These are phyloP conservation scores for Sutorius eximius DNA, from an alignment of 1,284 basidiomycete species.

Conservation along the genomic window DNA sequence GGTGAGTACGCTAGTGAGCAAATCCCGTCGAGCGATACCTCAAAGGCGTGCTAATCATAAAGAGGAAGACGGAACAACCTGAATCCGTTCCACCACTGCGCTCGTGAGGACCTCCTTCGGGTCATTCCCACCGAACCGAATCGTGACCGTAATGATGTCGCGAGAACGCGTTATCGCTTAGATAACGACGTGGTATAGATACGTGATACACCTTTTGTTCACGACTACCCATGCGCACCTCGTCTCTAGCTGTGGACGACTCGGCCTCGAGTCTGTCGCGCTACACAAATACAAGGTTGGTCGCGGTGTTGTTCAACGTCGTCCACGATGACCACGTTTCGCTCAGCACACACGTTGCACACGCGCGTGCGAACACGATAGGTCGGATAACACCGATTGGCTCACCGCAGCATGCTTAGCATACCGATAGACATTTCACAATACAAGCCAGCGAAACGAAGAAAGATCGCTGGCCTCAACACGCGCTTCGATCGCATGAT, in stretches of 20 bases:
- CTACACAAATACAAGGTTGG: slow-evolving; percentile 18
- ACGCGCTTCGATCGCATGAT: slow-evolving; percentile 65
- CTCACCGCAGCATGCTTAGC: slow-evolving; percentile 1
- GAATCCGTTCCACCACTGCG: neutral
- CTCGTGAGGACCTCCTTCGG: neutral
- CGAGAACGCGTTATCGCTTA: slow-evolving; percentile 7
- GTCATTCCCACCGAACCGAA: neutral
- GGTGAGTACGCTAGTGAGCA: neutral
- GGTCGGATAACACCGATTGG: slow-evolving; percentile 16
- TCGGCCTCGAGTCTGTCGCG: slow-evolving; percentile 15
- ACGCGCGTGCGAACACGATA: slow-evolving; percentile 6
- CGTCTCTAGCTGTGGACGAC: slow-evolving; percentile 2
- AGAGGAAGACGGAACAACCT: neutral
- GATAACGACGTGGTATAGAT: slow-evolving; percentile 5
- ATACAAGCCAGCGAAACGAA: slow-evolving; percentile 40
- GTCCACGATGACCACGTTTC: neutral
- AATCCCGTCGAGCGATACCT: neutral
- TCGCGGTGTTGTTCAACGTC: neutral
- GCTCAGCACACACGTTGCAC: slow-evolving; percentile 2
- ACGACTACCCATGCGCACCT: neutral
- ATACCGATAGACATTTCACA: slow-evolving; percentile 11
- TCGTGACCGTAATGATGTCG: neutral
- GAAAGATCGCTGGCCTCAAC: slow-evolving; percentile 53
- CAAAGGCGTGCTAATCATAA: neutral
- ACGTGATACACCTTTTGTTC: neutral